phyloP scores from a whole-genome alignment of 2,329 filamentous ascomycete species.

The Clarireedia paspali region DNA sequence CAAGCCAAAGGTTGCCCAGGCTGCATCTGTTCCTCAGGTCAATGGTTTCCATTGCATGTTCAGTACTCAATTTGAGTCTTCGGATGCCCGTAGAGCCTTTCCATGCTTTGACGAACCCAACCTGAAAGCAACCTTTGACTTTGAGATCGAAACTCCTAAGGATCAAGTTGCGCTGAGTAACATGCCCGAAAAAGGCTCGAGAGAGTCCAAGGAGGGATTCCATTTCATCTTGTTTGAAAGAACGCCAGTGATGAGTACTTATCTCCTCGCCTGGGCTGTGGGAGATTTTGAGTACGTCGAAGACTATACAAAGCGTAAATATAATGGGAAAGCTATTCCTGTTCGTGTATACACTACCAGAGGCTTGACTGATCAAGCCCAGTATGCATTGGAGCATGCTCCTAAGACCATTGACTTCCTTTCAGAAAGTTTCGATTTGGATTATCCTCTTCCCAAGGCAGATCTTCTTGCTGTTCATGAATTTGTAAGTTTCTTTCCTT shows the following conservation, averaged over 20 bases:
- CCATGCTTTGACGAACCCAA: constrained; percentile 98
- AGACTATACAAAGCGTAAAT: constrained; percentile 79
- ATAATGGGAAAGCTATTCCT: constrained; percentile 84
- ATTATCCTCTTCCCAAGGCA: constrained; percentile 88
- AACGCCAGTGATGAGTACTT: constrained; percentile 81
- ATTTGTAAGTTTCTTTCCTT: constrained; percentile 50
- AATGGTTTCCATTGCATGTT: constrained; percentile 66
- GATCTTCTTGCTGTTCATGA: constrained; percentile 89
- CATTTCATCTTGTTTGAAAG: constrained; percentile 73
- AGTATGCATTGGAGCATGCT: constrained; percentile 82
- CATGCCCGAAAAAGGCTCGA: constrained; percentile 78
- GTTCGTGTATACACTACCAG: constrained; percentile 94
- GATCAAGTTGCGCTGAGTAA: constrained; percentile 88
- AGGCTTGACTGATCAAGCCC: constrained; percentile 88
- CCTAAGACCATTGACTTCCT: constrained; percentile 94
- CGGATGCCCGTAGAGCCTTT: constrained; percentile 89
- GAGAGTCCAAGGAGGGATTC: constrained; percentile 52
- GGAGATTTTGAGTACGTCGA: constrained; percentile 98
- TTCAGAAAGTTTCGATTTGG: constrained; percentile 87
- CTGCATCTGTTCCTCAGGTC: constrained; percentile 70
- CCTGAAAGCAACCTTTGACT: constrained; percentile 91
- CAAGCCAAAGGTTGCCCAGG: constrained; percentile 66
- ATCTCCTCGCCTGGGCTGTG: constrained; percentile 87
- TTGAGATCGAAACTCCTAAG: constrained; percentile 83
- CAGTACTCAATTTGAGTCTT: constrained; percentile 96